Percentiles rank a stretch among this genome's conserved stretches.
These are phyloP conservation scores for Suhomyces maxii DNA, from an alignment of 1,139 yeast genomes.

Conservation along the genomic window DNA sequence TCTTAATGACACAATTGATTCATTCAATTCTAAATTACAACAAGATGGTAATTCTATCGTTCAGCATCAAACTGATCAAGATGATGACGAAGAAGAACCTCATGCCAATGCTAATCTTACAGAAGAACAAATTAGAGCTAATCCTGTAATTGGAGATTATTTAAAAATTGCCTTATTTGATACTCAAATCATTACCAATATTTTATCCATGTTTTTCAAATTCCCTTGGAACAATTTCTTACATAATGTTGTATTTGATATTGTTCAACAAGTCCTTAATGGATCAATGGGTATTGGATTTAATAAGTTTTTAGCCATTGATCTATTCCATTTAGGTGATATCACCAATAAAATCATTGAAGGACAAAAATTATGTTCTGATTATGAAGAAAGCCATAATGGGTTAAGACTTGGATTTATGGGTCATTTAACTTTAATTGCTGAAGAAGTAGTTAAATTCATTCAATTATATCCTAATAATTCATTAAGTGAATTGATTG, in stretches of 20 bases:
- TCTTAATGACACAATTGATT: constrained; percentile 46
- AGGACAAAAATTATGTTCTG: constrained; percentile 77
- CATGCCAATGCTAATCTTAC: constrained; percentile 55
- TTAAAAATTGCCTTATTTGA: constrained; percentile 85
- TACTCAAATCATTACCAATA: constrained; percentile 73
- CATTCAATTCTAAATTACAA: constrained; percentile 42
- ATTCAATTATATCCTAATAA: constrained; percentile 71
- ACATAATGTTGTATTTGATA: constrained; percentile 96
- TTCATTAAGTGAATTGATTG: constrained; percentile 59
- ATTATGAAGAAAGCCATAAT: constrained; percentile 58
- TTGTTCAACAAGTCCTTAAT: constrained; percentile 91
- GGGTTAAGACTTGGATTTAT: constrained; percentile 88
- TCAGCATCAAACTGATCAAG: constrained; percentile 25
- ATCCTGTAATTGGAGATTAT: constrained; percentile 87
- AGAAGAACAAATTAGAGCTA: constrained; percentile 61
- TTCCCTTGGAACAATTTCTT: constrained; percentile 98
- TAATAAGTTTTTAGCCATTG: constrained; percentile 85
- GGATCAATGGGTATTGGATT: constrained; percentile 92
- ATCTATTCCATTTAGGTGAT: constrained; percentile 75
- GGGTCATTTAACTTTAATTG: constrained; percentile 95
- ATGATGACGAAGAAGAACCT: constrained; percentile 42
- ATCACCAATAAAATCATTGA: constrained; percentile 77
- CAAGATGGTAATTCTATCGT: constrained; percentile 27
- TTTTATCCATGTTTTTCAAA: constrained; percentile 78
- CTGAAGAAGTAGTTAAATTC: constrained; percentile 96